Conservation (phyloP, 257 asterid species). For the Linaria vulgaris region DNA sequence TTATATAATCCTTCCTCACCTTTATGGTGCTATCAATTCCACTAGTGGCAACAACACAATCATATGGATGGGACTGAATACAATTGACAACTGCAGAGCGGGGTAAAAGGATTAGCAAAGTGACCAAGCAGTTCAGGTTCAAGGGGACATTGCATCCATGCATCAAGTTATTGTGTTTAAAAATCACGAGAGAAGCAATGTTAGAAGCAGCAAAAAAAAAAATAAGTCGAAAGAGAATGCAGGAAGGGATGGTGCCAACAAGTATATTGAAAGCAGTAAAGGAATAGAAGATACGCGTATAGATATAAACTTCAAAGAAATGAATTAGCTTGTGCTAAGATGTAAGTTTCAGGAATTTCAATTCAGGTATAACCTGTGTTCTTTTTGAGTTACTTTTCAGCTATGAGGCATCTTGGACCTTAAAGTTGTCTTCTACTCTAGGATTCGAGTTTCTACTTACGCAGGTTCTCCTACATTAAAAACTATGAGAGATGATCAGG, state of each 20-base stretch:
- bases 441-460: no score
- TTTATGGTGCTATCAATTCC: constrained; percentile 95
- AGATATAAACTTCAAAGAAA: background rate
- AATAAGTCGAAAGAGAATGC: no score
- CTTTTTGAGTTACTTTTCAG: no score
- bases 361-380: background rate
- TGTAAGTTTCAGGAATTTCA: background rate
- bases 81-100: constrained; percentile 83
- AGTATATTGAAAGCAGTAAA: constrained; percentile 4
- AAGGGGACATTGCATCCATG: constrained; percentile 12
- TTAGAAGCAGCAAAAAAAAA: background rate
- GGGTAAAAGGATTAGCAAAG: constrained; percentile 21
- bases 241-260: background rate
- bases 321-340: background rate
- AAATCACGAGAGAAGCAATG: background rate
- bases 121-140: background rate
- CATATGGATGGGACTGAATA: constrained; percentile 90
- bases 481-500: background rate
- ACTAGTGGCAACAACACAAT: constrained; percentile 86
- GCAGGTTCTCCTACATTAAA: background rate
- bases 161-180: background rate
- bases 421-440: no score
- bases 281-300: background rate
- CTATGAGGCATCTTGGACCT: no score
- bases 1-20: constrained; percentile 43